Conservation (phyloP, 768 basidiomycete species). For the Pleurotus pulmonarius region DNA sequence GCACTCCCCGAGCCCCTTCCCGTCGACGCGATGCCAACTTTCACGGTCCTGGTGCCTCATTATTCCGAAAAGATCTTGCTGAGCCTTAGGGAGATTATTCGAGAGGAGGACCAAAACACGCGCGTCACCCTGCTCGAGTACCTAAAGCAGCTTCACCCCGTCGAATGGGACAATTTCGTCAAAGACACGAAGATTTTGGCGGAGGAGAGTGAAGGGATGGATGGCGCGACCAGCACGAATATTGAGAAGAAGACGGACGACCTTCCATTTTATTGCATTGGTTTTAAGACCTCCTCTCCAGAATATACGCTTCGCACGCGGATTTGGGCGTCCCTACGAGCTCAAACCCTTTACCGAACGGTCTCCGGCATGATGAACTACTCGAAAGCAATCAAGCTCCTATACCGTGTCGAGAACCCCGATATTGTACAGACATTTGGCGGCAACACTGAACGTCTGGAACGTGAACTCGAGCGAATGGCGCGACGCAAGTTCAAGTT, state of each 20-base stretch:
- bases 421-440: conserved; percentile 95
- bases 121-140: conserved; percentile 97
- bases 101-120: conserved; percentile 95
- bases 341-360: conserved; percentile 97
- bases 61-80: conserved; percentile 99
- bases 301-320: conserved; percentile 98
- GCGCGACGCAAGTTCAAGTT: conserved; percentile 98
- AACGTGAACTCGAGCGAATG: conserved; percentile 96
- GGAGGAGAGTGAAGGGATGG: conserved; percentile 71
- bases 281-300: conserved; percentile 98
- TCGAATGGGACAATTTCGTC: conserved; percentile 99
- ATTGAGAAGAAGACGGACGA: conserved; percentile 89
- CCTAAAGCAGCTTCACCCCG: conserved; percentile 95
- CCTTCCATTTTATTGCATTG: conserved; percentile 98
- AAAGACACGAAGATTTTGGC: conserved; percentile 99
- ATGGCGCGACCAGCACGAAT: conserved; percentile 46
- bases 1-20: conserved; percentile 93
- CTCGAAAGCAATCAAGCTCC: conserved; percentile 97
- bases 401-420: conserved; percentile 98
- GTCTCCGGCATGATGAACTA: conserved; percentile 99
- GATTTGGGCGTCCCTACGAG: conserved; percentile 98
- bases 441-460: conserved; percentile 93
- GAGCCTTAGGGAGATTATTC: conserved; percentile 95
- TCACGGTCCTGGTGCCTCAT: conserved; percentile 98
- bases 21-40: conserved; percentile 98